phyloP scores from a whole-genome alignment of 139 green algal species.

The Haematococcus lacustris region DNA sequence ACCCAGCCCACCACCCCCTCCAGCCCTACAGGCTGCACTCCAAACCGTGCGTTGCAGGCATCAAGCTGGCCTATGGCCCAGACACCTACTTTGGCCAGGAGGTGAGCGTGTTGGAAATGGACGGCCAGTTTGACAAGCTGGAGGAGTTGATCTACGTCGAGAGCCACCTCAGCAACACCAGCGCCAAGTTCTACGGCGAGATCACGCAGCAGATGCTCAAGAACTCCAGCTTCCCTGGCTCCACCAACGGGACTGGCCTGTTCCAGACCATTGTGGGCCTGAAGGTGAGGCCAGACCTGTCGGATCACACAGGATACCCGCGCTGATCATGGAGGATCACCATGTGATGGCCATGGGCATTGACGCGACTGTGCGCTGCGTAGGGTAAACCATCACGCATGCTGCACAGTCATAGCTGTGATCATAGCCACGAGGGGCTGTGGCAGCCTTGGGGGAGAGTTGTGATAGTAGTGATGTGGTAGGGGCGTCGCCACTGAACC shows the following conservation, averaged over 20 bases:
- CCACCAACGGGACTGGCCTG: constrained; percentile 98
- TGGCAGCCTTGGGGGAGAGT: no score
- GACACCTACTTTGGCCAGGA: constrained; percentile 82
- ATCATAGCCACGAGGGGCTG: no score
- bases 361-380: no score
- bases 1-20: not conserved
- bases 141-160: constrained; percentile 99
- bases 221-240: constrained; percentile 92
- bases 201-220: constrained; percentile 99
- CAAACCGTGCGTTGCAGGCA: constrained; percentile 42
- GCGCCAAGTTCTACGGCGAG: constrained; percentile 96
- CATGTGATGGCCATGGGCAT: no score
- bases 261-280: constrained; percentile 96
- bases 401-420: no score
- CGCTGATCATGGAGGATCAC: no score
- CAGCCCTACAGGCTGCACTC: not conserved
- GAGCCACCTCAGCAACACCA: constrained; percentile 95
- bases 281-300: constrained; percentile 96
- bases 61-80: constrained; percentile 89
- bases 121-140: constrained; percentile 98
- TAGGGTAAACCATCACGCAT: no score
- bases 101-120: constrained; percentile 93
- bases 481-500: no score
- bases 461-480: no score
- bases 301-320: no score